phyloP scores from a whole-genome alignment of 83 land plant species.

The Picea engelmannii region DNA sequence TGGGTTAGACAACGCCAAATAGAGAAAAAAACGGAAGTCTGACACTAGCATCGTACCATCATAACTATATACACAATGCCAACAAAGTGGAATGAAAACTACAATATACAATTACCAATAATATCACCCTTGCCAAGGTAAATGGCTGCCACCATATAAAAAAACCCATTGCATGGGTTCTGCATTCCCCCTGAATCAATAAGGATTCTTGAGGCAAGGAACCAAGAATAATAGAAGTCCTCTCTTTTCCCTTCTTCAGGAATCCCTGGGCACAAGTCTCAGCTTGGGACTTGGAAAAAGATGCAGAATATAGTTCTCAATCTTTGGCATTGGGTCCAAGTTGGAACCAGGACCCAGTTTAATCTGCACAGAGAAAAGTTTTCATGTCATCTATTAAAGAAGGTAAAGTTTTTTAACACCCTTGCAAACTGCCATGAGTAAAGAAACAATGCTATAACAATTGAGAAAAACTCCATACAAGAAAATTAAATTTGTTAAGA shows the following conservation, averaged over 20 bases:
- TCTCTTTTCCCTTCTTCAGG: background rate
- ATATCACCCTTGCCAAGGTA: too few relatives aligned
- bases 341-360: background rate
- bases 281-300: conserved; percentile 17
- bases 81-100: too few relatives aligned
- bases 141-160: too few relatives aligned
- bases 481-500: background rate
- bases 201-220: too few relatives aligned
- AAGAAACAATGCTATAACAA: background rate
- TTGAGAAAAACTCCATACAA: background rate
- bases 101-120: too few relatives aligned
- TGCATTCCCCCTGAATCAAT: too few relatives aligned
- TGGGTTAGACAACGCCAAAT: too few relatives aligned
- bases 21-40: too few relatives aligned
- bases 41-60: too few relatives aligned
- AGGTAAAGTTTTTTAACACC: background rate
- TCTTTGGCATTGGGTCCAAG: conserved; percentile 12
- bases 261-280: conserved; percentile 10
- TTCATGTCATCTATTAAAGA: background rate
- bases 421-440: background rate
- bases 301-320: conserved; percentile 11
- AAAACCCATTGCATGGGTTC: too few relatives aligned
- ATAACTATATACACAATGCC: too few relatives aligned
- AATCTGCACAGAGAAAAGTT: background rate
- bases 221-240: too few relatives aligned